Conservation (phyloP, 176 grass and related monocot genomes). For the Typha latifolia region DNA sequence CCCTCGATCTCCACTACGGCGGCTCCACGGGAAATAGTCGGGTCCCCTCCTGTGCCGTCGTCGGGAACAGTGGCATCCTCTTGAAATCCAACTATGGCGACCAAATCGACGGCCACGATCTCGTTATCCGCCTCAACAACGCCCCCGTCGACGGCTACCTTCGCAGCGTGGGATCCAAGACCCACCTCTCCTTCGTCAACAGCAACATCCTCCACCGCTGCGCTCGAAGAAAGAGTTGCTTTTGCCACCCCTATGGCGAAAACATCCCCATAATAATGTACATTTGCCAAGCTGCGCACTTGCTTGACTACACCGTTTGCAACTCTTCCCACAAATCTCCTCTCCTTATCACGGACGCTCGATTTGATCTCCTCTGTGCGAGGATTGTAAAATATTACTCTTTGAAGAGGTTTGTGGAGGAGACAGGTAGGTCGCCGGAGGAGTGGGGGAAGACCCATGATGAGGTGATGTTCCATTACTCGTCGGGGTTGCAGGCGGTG, state of each 20-base stretch:
- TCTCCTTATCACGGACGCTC: constrained; percentile 58
- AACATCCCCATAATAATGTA: constrained; percentile 70
- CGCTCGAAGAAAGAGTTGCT: constrained; percentile 50
- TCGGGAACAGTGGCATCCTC: constrained; percentile 94
- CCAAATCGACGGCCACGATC: constrained; percentile 66
- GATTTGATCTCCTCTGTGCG: constrained; percentile 71
- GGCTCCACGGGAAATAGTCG: background rate
- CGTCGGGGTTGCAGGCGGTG: constrained; percentile 84
- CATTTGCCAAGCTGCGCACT: constrained; percentile 83
- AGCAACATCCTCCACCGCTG: constrained; percentile 93
- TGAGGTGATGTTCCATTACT: constrained; percentile 72
- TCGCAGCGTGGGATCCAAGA: constrained; percentile 58
- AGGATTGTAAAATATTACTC: constrained; percentile 93
- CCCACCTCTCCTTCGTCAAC: constrained; percentile 80
- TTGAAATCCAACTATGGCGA: constrained; percentile 45
- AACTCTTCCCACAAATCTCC: constrained; percentile 49
- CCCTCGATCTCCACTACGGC: constrained; percentile 19
- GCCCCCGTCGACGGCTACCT: constrained; percentile 47
- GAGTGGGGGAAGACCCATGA: constrained; percentile 59
- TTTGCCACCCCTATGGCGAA: constrained; percentile 82
- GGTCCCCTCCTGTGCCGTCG: constrained; percentile 65
- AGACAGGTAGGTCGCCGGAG: constrained; percentile 37
- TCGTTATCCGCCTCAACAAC: constrained; percentile 92
- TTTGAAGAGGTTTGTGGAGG: constrained; percentile 49
- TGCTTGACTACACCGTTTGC: constrained; percentile 71